These are phyloP conservation scores for Sambucus nigra DNA, from an alignment of 129 eudicot genomes.

Conservation along the genomic window DNA sequence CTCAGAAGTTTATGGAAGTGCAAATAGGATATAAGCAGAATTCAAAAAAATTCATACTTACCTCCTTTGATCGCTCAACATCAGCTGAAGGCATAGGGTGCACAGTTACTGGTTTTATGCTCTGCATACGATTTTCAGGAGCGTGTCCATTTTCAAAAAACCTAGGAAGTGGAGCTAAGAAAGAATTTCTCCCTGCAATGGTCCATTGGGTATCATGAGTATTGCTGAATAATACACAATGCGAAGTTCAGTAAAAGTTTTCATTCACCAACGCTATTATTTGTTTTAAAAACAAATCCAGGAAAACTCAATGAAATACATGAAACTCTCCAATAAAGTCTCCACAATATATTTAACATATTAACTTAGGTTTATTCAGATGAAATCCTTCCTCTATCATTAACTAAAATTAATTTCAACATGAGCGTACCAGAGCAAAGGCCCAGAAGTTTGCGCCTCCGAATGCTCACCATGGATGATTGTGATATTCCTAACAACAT, in stretches of 20 bases:
- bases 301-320: not conserved
- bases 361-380: constrained; percentile 7
- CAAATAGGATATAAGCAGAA: not conserved
- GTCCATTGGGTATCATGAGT: constrained; percentile 13
- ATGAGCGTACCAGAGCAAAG: constrained; percentile 53
- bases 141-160: constrained; percentile 34
- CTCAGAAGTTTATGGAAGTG: not conserved
- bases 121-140: constrained; percentile 28
- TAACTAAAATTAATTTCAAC: not conserved
- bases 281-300: not conserved
- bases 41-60: constrained; percentile 16
- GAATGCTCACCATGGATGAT: constrained; percentile 88
- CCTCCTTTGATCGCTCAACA: constrained; percentile 41
- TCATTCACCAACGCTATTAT: not conserved
- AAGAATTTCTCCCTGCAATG: constrained; percentile 46
- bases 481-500: constrained; percentile 13
- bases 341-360: not conserved
- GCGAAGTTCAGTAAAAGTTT: not conserved
- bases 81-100: constrained; percentile 47
- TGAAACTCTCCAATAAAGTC: not conserved
- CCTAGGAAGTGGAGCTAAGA: constrained; percentile 35
- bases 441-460: constrained; percentile 84
- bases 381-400: not conserved
- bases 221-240: not conserved
- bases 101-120: constrained; percentile 36